A percentile compares a stretch with the other conserved stretches of the same genome.
phyloP scores from a whole-genome alignment of 345 rosid species.

The Toxicodendron radicans region DNA sequence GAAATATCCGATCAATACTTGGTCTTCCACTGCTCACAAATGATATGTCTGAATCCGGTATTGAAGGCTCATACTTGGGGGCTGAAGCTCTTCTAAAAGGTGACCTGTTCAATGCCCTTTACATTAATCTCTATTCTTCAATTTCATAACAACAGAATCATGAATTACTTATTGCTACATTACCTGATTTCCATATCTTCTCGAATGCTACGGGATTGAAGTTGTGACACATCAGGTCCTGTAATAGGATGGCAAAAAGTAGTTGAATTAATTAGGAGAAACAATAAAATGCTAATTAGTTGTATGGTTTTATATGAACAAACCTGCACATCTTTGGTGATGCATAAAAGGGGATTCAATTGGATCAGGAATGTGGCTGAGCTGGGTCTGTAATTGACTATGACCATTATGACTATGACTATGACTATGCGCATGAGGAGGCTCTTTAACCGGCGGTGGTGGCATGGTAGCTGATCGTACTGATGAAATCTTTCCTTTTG shows the following conservation, averaged over 20 bases:
- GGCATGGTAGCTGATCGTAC: constrained; percentile 49
- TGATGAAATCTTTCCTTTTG: constrained; percentile 64
- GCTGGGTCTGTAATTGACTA: constrained; percentile 15
- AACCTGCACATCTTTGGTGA: constrained; percentile 35
- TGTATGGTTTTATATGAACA: neutral
- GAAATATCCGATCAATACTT: constrained; percentile 49
- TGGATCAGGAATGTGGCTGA: constrained; percentile 4
- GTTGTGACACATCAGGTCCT: constrained; percentile 27
- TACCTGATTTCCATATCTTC: constrained; percentile 45
- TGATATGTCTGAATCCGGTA: constrained; percentile 66
- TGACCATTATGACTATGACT: too few species aligned
- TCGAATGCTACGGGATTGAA: constrained; percentile 16
- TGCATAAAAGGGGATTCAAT: constrained; percentile 7
- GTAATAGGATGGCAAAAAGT: neutral
- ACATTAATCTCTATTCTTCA: neutral
- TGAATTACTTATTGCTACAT: constrained; percentile 1
- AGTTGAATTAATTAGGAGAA: neutral
- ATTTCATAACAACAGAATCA: too few species aligned
- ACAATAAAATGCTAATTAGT: too few species aligned
- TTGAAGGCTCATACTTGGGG: constrained; percentile 42
- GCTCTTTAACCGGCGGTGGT: constrained; percentile 31
- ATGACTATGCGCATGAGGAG: constrained; percentile 3
- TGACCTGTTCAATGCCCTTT: constrained; percentile 42
- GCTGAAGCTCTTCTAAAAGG: constrained; percentile 44
- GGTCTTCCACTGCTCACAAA: constrained; percentile 71